Conservation (phyloP, 805 yeast genomes). For the Wickerhamomyces sydowiorum region DNA sequence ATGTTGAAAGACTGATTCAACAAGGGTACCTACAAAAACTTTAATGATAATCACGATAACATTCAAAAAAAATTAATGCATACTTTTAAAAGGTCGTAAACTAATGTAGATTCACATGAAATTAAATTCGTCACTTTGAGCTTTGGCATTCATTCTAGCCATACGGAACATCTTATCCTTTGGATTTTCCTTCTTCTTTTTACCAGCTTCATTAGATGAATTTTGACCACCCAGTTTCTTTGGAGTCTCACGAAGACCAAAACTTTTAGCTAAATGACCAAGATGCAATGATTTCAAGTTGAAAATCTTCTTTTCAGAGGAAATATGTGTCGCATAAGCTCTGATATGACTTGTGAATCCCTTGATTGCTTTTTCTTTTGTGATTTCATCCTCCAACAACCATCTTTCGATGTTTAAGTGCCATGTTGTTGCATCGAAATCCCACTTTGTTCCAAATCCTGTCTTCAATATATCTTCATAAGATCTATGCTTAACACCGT, state of each 20-base stretch:
- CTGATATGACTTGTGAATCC: slow-evolving; percentile 87
- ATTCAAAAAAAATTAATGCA: background rate
- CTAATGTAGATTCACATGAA: slow-evolving; percentile 27
- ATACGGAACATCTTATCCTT: slow-evolving; percentile 67
- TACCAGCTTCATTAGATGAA: slow-evolving; percentile 27
- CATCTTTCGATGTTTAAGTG: slow-evolving; percentile 88
- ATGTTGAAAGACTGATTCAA: slow-evolving; percentile 88
- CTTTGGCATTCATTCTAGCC: slow-evolving; percentile 64
- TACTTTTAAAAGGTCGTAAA: background rate
- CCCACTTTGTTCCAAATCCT: slow-evolving; percentile 62
- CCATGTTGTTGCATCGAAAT: slow-evolving; percentile 93
- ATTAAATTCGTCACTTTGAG: slow-evolving; percentile 72
- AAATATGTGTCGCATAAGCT: slow-evolving; percentile 92
- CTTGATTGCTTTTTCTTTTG: slow-evolving; percentile 62
- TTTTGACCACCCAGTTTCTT: slow-evolving; percentile 56
- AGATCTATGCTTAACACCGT: slow-evolving; percentile 42
- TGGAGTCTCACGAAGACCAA: slow-evolving; percentile 93
- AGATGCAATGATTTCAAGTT: slow-evolving; percentile 80
- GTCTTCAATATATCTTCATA: slow-evolving; percentile 40
- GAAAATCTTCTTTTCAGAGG: slow-evolving; percentile 73
- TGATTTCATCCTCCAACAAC: slow-evolving; percentile 60
- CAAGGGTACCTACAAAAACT: slow-evolving; percentile 88
- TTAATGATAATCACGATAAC: too few species aligned
- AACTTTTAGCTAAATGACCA: slow-evolving; percentile 94
- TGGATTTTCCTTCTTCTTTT: slow-evolving; percentile 56